These are phyloP conservation scores for Collybia sordida DNA, from an alignment of 768 basidiomycete species.

Conservation along the genomic window DNA sequence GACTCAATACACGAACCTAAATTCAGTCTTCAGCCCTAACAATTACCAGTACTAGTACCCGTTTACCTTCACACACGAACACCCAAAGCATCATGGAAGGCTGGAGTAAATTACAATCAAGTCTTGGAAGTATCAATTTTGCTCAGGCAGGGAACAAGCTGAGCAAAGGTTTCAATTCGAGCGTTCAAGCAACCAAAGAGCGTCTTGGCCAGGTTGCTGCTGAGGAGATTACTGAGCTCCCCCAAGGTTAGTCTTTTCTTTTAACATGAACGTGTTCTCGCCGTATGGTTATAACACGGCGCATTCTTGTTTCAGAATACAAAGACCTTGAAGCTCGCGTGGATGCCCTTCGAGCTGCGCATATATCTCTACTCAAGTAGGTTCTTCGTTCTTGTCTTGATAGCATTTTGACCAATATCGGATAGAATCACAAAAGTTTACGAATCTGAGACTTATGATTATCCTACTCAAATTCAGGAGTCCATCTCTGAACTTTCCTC, in stretches of 20 bases:
- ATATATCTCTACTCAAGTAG: slow-evolving; percentile 76
- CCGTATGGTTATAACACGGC: not conserved
- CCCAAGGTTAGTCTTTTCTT: slow-evolving; percentile 58
- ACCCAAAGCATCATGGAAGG: slow-evolving; percentile 44
- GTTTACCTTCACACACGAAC: not conserved
- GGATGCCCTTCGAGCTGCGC: slow-evolving; percentile 83
- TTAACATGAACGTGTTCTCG: not conserved
- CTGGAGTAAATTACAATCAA: slow-evolving; percentile 71
- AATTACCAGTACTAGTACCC: slow-evolving; percentile 8
- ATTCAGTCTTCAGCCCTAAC: not conserved
- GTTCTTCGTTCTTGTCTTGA: slow-evolving; percentile 15
- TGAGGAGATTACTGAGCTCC: slow-evolving; percentile 94
- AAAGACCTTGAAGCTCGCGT: slow-evolving; percentile 94
- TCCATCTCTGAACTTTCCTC: slow-evolving; percentile 71
- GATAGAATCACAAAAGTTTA: slow-evolving; percentile 84
- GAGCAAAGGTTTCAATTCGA: slow-evolving; percentile 77
- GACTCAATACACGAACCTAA: not conserved
- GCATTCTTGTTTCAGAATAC: slow-evolving; percentile 65
- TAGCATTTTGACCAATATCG: slow-evolving; percentile 1
- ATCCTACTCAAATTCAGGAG: slow-evolving; percentile 87
- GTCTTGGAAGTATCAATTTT: slow-evolving; percentile 64
- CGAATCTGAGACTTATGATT: slow-evolving; percentile 85
- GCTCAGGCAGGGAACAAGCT: slow-evolving; percentile 75
- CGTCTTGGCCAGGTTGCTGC: slow-evolving; percentile 84
- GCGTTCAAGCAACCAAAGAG: slow-evolving; percentile 86